phyloP scores from a whole-genome alignment of 208 protist genomes.

The Acanthamoeba lenticulata region DNA sequence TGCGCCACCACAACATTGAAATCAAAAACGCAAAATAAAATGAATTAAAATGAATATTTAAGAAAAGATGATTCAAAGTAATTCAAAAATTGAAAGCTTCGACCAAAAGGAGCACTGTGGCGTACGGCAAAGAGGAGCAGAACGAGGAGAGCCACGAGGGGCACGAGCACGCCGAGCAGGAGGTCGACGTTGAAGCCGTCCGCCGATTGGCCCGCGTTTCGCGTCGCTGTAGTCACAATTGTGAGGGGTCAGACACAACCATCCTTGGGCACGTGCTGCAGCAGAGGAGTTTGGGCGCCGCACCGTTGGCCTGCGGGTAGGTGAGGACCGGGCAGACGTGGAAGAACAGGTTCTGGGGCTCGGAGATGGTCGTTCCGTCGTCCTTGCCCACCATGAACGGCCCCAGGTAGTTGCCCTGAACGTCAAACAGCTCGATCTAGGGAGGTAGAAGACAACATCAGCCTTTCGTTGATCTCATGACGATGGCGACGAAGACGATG shows the following conservation, averaged over 20 bases:
- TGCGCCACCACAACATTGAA: too few species aligned
- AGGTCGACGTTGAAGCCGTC: not conserved
- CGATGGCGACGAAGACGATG: not conserved
- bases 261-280: not conserved
- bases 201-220: not conserved
- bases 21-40: too few species aligned
- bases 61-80: too few species aligned
- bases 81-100: not conserved
- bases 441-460: not conserved
- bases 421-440: not conserved
- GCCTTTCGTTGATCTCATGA: too few species aligned
- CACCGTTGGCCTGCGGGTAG: not conserved
- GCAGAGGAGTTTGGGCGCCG: not conserved
- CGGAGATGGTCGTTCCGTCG: conserved; percentile 8
- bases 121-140: not conserved
- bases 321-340: not conserved
- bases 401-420: not conserved
- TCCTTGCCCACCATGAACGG: not conserved
- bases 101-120: not conserved
- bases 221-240: too few species aligned
- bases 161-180: not conserved
- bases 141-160: not conserved
- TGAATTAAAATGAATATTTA: too few species aligned
- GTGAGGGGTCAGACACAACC: not conserved
- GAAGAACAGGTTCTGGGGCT: conserved; percentile 28